Evolutionary conservation across 139 green algal genomes (phyloP).

Genomic region (Yamagishiella unicocca): DNA sequence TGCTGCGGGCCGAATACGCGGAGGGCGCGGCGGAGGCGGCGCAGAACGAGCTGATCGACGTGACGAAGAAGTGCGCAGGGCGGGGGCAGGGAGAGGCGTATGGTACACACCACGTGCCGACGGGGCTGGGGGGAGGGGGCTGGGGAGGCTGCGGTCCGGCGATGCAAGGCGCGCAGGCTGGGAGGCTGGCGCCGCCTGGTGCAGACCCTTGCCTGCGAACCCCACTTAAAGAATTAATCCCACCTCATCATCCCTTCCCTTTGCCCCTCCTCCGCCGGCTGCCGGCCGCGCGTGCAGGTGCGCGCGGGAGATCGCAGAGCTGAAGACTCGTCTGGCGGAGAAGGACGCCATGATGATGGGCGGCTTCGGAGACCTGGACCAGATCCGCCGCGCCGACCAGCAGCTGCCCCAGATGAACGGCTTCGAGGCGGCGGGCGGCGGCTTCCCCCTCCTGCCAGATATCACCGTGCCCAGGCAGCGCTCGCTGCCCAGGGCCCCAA

Average conservation of each 20-base stretch:
- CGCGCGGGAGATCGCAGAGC: conserved; percentile 68
- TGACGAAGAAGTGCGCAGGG: conserved; percentile 46
- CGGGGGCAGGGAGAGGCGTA: not conserved
- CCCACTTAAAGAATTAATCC: not conserved
- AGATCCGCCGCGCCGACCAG: no score
- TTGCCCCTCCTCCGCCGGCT: not conserved
- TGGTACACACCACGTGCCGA: not conserved
- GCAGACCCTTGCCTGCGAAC: not conserved
- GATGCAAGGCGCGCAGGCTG: not conserved
- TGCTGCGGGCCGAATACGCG: conserved; percentile 61
- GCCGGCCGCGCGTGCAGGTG: conserved; percentile 47
- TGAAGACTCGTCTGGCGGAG: conserved; percentile 71
- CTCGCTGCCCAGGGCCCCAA: no score
- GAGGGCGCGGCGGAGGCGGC: conserved; percentile 63
- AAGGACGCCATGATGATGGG: conserved; percentile 80
- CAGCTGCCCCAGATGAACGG: no score
- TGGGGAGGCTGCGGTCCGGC: not conserved
- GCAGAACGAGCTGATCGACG: conserved; percentile 69
- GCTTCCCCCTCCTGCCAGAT: no score
- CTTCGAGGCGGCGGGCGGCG: no score
- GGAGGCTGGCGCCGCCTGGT: not conserved
- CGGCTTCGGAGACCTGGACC: conserved; percentile 66
- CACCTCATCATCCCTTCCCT: not conserved
- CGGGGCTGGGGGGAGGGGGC: not conserved
- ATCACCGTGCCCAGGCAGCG: no score